phyloP scores from a whole-genome alignment of 164 flowering plant genomes.

The Stephania cephalantha region DNA sequence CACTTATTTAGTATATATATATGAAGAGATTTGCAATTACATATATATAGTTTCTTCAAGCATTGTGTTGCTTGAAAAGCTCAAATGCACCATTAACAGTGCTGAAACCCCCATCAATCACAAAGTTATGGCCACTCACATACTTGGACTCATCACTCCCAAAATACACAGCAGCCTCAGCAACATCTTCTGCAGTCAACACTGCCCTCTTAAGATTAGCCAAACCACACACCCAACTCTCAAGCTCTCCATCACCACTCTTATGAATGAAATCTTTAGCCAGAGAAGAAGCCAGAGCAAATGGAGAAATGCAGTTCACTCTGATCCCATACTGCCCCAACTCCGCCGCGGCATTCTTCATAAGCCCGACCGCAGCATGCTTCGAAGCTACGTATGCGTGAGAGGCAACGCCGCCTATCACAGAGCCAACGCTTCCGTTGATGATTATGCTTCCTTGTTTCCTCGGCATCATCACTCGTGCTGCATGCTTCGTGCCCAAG shows the following conservation, averaged over 20 bases:
- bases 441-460: conserved; percentile 7
- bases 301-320: conserved; percentile 10
- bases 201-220: conserved; percentile 1
- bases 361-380: conserved; percentile 8
- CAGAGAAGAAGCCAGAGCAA: background rate
- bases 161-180: conserved; percentile 4
- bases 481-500: conserved; percentile 27
- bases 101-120: conserved; percentile 14
- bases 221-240: background rate
- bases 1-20: no score
- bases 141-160: conserved; percentile 12
- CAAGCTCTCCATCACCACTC: background rate
- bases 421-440: background rate
- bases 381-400: conserved; percentile 11
- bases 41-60: no score
- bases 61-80: background rate
- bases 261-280: background rate
- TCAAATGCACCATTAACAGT: conserved; percentile 3
- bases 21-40: no score
- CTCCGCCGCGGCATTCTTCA: conserved; percentile 9
- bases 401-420: background rate
- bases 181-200: conserved; percentile 8
- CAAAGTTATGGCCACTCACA: conserved; percentile 15
- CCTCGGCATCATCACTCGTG: conserved; percentile 11
- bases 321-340: conserved; percentile 12